Evolutionary conservation across 805 yeast genomes (phyloP), one percentile per base, ranked within the genome.

Genomic region (Zygotorulaspora florentina): DNA sequence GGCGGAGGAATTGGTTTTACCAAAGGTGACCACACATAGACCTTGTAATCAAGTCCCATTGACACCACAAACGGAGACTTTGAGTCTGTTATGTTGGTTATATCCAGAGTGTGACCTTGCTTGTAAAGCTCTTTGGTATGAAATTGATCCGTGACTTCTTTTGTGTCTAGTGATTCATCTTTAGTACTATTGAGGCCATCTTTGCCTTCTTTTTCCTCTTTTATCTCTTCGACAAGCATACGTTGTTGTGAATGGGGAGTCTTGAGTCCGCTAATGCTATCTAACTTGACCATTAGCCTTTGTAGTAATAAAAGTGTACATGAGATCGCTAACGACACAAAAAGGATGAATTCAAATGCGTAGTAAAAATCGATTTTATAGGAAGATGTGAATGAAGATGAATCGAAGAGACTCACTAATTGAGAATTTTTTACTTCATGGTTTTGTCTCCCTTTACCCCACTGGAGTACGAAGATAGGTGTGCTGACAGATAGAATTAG

Each of bases 1-100:
- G 80, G 81, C 18, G 56, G 49, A 42, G 74, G 82, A 40, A 66
- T 61, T 34, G 72, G 85, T 16, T 59, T 63, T 1, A 71, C 64
- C 44, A 81, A 59, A 3, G 89, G 89, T 0, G 86, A 82, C 95
- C 95, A 87, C 9, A 86, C 77, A 27, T 79, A 62, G 3, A 87
- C 73, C 48, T 74, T 77, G 54, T 84, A 89, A 55, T 87, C 95
- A 58, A 87, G 67, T 3, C 90, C 91, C 23, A 84, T 75, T 1
- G 85, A 74, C 0, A 86, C 80, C 18, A 85, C 72, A 55, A 85
- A 82, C 2, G 87, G 80, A 11, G 76, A 68, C 16, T 72, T 62
- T 11, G 86, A 81, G 0, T 87, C 75, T n/a, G 73, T 66, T 9
- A 85, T 67, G 46, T 73, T 74, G 28, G 83, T 71, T 3, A 85